phyloP scores from a whole-genome alignment of 140 eudicot genomes.

The Senecio squalidus region DNA sequence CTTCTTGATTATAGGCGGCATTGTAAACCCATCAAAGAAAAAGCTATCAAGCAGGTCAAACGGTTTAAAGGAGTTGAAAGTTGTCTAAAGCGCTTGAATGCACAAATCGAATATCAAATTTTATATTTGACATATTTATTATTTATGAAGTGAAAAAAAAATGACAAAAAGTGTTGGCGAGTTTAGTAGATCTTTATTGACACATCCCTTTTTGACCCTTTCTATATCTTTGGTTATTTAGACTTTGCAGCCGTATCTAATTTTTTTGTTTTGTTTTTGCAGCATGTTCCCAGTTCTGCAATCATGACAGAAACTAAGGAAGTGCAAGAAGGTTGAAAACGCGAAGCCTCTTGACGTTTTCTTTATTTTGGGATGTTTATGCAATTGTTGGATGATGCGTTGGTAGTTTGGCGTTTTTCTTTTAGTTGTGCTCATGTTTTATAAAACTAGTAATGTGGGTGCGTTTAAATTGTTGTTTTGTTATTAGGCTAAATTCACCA shows the following conservation, averaged over 20 bases:
- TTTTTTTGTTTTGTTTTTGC: background rate
- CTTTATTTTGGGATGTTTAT: background rate
- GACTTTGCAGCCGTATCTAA: constrained; percentile 20
- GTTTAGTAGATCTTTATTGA: too few species aligned
- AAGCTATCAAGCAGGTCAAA: too few species aligned
- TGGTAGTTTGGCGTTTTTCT: constrained; percentile 8
- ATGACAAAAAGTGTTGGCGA: too few species aligned
- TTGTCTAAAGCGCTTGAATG: too few species aligned
- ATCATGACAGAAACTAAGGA: constrained; percentile 16
- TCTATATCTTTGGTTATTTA: background rate
- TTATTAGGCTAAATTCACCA: background rate
- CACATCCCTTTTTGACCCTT: too few species aligned
- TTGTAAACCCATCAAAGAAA: too few species aligned
- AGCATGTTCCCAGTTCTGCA: constrained; percentile 19
- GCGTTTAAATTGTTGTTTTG: background rate
- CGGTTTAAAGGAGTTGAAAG: too few species aligned
- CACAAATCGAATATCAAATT: too few species aligned
- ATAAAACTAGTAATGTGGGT: constrained; percentile 3
- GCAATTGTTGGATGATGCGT: constrained; percentile 11
- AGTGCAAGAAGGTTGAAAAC: constrained; percentile 17
- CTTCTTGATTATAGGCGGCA: background rate
- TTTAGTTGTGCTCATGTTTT: constrained; percentile 13
- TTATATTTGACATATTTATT: too few species aligned
- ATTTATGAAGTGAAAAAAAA: too few species aligned
- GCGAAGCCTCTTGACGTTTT: background rate